Conservation (phyloP, 345 rosid genomes). For the Salix suchowensis region DNA sequence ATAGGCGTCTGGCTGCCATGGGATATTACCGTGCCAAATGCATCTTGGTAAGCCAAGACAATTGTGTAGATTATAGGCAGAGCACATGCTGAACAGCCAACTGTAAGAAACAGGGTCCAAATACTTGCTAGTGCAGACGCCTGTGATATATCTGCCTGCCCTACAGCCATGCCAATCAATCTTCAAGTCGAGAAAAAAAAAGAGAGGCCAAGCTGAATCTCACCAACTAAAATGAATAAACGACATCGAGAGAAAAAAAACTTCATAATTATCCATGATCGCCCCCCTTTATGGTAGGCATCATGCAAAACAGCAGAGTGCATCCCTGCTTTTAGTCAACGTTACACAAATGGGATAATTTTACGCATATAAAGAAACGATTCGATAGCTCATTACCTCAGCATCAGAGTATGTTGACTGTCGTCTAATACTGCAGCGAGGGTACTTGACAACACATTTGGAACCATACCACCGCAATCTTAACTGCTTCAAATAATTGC, state of each 20-base stretch:
- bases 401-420: slow-evolving; percentile 91
- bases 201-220: neutral
- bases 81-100: slow-evolving; percentile 58
- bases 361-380: neutral
- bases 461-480: slow-evolving; percentile 88
- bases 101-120: slow-evolving; percentile 70
- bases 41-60: slow-evolving; percentile 53
- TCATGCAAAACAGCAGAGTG: neutral
- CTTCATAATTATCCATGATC: neutral
- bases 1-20: slow-evolving; percentile 40
- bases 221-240: neutral
- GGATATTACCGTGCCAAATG: slow-evolving; percentile 36
- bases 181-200: slow-evolving; percentile 24
- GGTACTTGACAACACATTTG: slow-evolving; percentile 85
- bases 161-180: slow-evolving; percentile 78
- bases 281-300: neutral
- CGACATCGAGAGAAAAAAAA: neutral
- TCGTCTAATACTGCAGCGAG: slow-evolving; percentile 85
- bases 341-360: neutral
- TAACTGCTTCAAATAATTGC: slow-evolving; percentile 39
- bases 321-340: neutral
- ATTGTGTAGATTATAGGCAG: slow-evolving; percentile 57
- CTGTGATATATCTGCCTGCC: slow-evolving; percentile 98
- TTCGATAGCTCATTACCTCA: slow-evolving; percentile 47
- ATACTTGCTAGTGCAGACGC: slow-evolving; percentile 71